Evolutionary conservation across 1,284 basidiomycete genomes (phyloP), one percentile per base, ranked within the genome.

Genomic region (Ceratobasidium sp.): DNA sequence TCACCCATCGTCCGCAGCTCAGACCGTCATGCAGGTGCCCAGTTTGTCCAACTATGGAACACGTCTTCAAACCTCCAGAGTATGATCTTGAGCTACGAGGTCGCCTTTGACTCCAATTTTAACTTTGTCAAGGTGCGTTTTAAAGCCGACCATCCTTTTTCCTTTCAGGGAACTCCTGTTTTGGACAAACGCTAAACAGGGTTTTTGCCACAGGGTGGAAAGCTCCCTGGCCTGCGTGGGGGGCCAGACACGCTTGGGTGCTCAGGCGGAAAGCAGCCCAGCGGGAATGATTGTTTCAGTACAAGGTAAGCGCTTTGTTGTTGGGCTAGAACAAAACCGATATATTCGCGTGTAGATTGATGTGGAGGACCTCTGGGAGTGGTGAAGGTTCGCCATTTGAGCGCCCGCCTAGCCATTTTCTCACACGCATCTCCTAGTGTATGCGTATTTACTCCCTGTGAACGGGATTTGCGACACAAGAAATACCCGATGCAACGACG

Each of bases 191-290:
- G 41, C 64, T 75, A 53, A 74, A 56, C 41, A 53, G 49, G 31
- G 46, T 41, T 29, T 16, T 69, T 46, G 51, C 22, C 14, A 51
- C 24, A 85, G 68, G 91, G 85, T 13, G 91, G 90, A 9, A 92
- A 93, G 80, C 78, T 92, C 14, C 91, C 91, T 0, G 91, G 91
- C 1, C 77, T 92, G 31, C 92, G 90, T 78, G 91, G 91, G 0
- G 91, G 91, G 0, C 88, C 77, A 83, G 79, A 8, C 46, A 78
- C 80, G 6, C 77, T 81, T 61, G 83, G 82, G 0, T 85, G 74
- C 41, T 75, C 75, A 4, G 91, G 91, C 5, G 84, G 88, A 76
- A 83, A 79, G 27, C 81, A 82, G 54, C 80, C 84, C 31, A 81
- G 83, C 4, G 91, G 91, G 7, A 72, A 81, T 43, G 84, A 86